These are phyloP conservation scores for barrel medic (Medicago truncatula) DNA, from an alignment of 306 rosid species.

Conservation along the genomic window DNA sequence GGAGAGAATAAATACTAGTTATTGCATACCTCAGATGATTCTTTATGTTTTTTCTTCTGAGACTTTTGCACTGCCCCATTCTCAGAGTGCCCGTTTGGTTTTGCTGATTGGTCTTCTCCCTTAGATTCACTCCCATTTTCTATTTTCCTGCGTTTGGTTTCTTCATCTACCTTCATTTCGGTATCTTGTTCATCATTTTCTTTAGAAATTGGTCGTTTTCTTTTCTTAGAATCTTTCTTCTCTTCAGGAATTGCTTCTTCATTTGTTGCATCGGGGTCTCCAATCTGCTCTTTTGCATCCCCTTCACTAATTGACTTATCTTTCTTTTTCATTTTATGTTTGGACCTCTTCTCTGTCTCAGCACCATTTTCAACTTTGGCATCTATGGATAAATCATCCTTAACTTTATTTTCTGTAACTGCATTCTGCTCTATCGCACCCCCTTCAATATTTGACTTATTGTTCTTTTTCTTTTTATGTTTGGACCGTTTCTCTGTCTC, in stretches of 20 bases:
- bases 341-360: slow-evolving; percentile 55
- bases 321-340: slow-evolving; percentile 67
- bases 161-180: slow-evolving; percentile 60
- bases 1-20: slow-evolving; percentile 8
- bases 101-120: slow-evolving; percentile 43
- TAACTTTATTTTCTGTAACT: slow-evolving; percentile 40
- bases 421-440: slow-evolving; percentile 47
- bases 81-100: slow-evolving; percentile 47
- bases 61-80: slow-evolving; percentile 49
- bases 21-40: slow-evolving; percentile 72
- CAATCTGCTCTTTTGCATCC: slow-evolving; percentile 49
- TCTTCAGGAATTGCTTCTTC: slow-evolving; percentile 42
- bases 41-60: slow-evolving; percentile 58
- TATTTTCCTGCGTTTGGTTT: slow-evolving; percentile 61
- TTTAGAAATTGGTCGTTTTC: slow-evolving; percentile 66
- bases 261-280: slow-evolving; percentile 38
- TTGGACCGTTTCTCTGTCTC: slow-evolving; percentile 56
- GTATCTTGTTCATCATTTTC: slow-evolving; percentile 48
- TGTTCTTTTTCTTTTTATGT: slow-evolving; percentile 65
- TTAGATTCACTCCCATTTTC: slow-evolving; percentile 46
- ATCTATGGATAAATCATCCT: slow-evolving; percentile 42
- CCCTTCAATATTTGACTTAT: slow-evolving; percentile 44
- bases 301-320: slow-evolving; percentile 46
- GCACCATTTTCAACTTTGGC: slow-evolving; percentile 41
- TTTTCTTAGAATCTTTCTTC: slow-evolving; percentile 68